Evolutionary conservation across 163 green algal genomes (phyloP).

Genomic region (Scenedesmus sp.): DNA sequence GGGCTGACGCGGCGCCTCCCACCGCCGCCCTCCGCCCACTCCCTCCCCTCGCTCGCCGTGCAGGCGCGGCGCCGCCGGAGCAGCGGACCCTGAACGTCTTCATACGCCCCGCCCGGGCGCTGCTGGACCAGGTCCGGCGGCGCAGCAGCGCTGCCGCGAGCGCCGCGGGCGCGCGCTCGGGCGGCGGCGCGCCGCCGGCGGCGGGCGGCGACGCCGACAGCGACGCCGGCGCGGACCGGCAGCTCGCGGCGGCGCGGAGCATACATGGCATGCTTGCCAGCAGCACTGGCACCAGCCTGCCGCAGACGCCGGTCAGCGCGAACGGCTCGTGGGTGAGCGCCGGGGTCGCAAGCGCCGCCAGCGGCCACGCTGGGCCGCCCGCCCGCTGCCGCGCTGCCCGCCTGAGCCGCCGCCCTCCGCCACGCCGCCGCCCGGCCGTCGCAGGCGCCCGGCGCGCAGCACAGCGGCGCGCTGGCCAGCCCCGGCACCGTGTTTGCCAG

Average conservation of each 20-base stretch:
- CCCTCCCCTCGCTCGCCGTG: too few species aligned
- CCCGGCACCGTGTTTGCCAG: conserved; percentile 16
- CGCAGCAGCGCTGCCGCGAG: too few species aligned
- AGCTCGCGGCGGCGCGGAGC: conserved; percentile 1
- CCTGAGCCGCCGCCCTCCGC: too few species aligned
- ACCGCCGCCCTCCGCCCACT: too few species aligned
- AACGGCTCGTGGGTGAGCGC: conserved; percentile 9
- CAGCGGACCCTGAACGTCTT: too few species aligned
- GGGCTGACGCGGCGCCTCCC: too few species aligned
- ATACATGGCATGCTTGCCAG: conserved; percentile 12
- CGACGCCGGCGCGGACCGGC: neutral
- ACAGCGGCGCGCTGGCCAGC: neutral
- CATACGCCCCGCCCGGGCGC: too few species aligned
- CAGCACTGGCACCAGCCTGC: conserved; percentile 1
- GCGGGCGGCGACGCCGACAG: neutral
- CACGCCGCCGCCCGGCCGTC: too few species aligned
- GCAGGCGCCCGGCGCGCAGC: too few species aligned
- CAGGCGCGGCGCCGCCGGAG: neutral
- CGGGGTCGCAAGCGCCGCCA: neutral
- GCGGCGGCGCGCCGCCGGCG: neutral
- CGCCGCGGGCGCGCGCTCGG: too few species aligned
- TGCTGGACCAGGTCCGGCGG: neutral
- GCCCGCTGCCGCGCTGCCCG: neutral
- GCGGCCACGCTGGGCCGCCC: neutral
- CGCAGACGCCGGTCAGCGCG: too few species aligned